Base-by-base conservation (phyloP, 176 grass and related monocot genomes). In the Elymus sibiricus region DNA sequence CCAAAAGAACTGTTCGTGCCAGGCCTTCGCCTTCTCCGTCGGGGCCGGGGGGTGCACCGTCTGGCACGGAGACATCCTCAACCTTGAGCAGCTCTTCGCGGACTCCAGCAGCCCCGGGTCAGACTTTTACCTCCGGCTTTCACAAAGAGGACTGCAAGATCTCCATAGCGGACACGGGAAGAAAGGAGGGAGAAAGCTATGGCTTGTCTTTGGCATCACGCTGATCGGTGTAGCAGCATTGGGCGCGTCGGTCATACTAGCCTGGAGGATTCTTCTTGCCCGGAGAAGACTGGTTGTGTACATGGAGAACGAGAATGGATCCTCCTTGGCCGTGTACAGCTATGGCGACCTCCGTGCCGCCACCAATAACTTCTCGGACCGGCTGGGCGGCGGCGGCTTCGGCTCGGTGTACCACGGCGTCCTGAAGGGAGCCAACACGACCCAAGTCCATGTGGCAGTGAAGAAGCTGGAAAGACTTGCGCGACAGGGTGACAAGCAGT, bases 361-460 rank as follows among this genome's bases (percentile, higher is more conserved):
- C 56, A 87, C 85, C 29, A 86, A 43, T 1, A 86, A 86, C 84
- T 86, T 86, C 65, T 79, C 84, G 12, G 66, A 80, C 7, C 21
- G 53, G 3, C 22, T 86, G 9, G 76, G 84, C 27, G 51, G 76
- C 76, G 77, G 77, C 0, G 66, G 84, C 38, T 79, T 79, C 76
- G 84, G 76, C 38, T 71, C 84, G 35, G 76, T 86, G 65, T 86
- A 71, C 65, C 84, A 65, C 34, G 84, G 84, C 26, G 37, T 70
- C 1, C n/a, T 79, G 34, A 79, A 26, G 4, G 65, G 47, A 51
- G 47, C 1, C 47, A 51, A 6, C 15, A 17, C 15, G 15, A 6
- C 15, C 49, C 49, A 53, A 53, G 49, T 53, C 49, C 49, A 53
- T 7, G 49, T 86, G 21, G 85, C 85, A 0, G 85, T 86, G 0